phyloP scores from a whole-genome alignment of 306 rosid genomes.

The Glycyrrhiza uralensis region DNA sequence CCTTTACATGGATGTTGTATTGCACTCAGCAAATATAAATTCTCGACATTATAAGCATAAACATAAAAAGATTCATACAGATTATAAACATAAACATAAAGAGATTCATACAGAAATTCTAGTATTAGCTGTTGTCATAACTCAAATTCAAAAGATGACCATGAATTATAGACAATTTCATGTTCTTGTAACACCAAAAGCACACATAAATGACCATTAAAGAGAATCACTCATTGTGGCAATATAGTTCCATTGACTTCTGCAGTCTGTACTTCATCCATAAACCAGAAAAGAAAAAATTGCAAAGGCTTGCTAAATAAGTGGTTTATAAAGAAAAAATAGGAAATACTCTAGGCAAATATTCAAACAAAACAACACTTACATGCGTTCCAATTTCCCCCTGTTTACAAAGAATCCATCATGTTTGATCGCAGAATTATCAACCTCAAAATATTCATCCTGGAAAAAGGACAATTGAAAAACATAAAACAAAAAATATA shows the following conservation, averaged over 20 bases:
- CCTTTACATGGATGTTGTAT: background rate
- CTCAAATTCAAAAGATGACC: background rate
- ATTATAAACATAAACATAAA: conserved; percentile 2
- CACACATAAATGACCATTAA: conserved; percentile 2
- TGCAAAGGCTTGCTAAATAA: background rate
- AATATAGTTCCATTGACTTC: background rate
- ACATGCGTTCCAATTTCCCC: conserved; percentile 89
- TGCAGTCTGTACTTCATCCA: conserved; percentile 17
- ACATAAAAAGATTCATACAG: background rate
- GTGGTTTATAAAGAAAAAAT: background rate
- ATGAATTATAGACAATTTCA: conserved; percentile 9
- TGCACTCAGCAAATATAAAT: background rate
- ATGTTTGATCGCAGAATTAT: conserved; percentile 83
- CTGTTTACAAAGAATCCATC: conserved; percentile 90
- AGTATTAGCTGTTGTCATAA: background rate
- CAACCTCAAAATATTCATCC: conserved; percentile 98
- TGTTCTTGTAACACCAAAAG: conserved; percentile 20
- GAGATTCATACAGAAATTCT: background rate
- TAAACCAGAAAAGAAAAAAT: conserved; percentile 7
- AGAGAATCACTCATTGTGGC: background rate
- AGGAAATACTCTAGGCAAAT: background rate
- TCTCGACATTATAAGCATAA: background rate
- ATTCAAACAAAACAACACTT: conserved; percentile 39
- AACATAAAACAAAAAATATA: background rate
- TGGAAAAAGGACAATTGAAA: conserved; percentile 40